phyloP scores from a whole-genome alignment of 768 basidiomycete species.

The Tephrocybe sp. region DNA sequence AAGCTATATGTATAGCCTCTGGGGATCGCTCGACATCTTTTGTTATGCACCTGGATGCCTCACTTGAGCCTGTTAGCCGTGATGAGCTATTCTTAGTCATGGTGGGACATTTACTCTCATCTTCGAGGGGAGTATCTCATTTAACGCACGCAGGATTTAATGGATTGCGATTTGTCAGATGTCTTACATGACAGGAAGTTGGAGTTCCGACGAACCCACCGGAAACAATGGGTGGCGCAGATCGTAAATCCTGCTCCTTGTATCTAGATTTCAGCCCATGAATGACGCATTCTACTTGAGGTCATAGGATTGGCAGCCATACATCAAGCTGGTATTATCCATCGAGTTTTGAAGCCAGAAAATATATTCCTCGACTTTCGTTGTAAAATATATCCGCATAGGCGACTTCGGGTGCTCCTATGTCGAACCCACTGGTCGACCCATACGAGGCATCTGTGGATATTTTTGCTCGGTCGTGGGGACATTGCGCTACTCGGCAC shows the following conservation, averaged over 20 bases:
- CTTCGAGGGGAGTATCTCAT: background rate
- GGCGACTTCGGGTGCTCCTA: constrained; percentile 39
- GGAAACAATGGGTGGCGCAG: constrained; percentile 38
- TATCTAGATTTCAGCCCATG: background rate
- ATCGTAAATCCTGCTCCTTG: constrained; percentile 24
- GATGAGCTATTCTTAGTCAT: constrained; percentile 33
- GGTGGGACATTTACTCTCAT: constrained; percentile 24
- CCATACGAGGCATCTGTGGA: constrained; percentile 11
- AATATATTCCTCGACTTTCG: constrained; percentile 57
- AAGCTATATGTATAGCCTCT: constrained; percentile 25
- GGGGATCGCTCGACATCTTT: constrained; percentile 25
- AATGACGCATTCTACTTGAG: constrained; percentile 17
- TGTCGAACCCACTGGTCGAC: constrained; percentile 7
- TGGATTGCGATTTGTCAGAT: constrained; percentile 33
- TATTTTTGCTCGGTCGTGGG: constrained; percentile 28
- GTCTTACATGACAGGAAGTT: constrained; percentile 23
- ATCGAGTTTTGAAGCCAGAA: constrained; percentile 68
- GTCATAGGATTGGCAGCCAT: constrained; percentile 39
- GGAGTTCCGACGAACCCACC: constrained; percentile 22
- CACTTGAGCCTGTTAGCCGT: constrained; percentile 24
- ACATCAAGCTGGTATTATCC: constrained; percentile 60
- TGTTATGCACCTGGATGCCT: constrained; percentile 36
- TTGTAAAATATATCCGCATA: constrained; percentile 38
- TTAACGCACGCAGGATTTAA: constrained; percentile 29
- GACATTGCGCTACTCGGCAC: constrained; percentile 36